Percentiles rank a stretch among this genome's conserved stretches.
phyloP scores from a whole-genome alignment of 805 yeast genomes.

The Scheffersomyces lignosus region DNA sequence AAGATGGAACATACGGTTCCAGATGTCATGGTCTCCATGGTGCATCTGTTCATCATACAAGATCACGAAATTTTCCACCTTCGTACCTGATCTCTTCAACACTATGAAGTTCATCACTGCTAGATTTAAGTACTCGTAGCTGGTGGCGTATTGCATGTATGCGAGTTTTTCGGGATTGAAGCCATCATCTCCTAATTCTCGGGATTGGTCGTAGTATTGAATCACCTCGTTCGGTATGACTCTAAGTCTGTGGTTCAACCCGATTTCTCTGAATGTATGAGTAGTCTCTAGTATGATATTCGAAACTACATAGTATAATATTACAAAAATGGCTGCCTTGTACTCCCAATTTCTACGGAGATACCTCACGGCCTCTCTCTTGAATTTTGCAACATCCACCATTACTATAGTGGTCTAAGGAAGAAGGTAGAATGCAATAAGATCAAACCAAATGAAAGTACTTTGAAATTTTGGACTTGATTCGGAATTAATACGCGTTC shows the following conservation, averaged over 20 bases:
- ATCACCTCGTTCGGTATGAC: conserved; percentile 25
- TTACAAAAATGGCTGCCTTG: conserved; percentile 18
- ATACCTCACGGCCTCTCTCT: neutral
- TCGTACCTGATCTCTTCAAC: conserved; percentile 32
- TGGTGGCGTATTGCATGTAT: conserved; percentile 63
- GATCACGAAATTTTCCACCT: conserved; percentile 49
- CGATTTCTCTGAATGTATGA: conserved; percentile 9
- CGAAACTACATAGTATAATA: conserved; percentile 19
- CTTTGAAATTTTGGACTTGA: too few relatives aligned
- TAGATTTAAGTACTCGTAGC: conserved; percentile 49
- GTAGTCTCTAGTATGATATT: conserved; percentile 15
- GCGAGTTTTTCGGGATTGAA: conserved; percentile 36
- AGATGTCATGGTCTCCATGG: conserved; percentile 8
- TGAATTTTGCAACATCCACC: neutral
- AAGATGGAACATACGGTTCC: conserved; percentile 9
- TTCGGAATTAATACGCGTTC: too few relatives aligned
- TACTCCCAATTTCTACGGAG: conserved; percentile 23
- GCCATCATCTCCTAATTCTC: neutral
- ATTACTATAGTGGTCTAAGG: too few relatives aligned
- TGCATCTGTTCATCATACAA: conserved; percentile 29
- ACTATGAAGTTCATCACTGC: conserved; percentile 46
- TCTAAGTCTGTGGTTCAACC: conserved; percentile 14
- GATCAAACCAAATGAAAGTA: too few relatives aligned
- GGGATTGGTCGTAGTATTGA: conserved; percentile 10
- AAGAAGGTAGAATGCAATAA: too few relatives aligned